Conservation (phyloP, 495 filamentous ascomycete species). For the Trypethelium eluteriae region DNA sequence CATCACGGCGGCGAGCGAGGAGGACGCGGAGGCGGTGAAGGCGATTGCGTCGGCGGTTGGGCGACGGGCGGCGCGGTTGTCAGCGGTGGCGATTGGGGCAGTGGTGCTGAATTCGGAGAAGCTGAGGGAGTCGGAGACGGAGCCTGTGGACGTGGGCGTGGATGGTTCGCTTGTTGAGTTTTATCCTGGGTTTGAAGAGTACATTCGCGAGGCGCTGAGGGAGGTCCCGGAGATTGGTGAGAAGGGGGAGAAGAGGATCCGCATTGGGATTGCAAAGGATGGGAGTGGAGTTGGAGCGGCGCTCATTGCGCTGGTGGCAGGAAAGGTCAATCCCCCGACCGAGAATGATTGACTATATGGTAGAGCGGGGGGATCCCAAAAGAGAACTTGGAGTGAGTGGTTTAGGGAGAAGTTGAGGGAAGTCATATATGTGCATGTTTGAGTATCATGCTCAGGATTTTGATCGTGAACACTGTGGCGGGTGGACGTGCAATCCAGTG, state of each 20-base stretch:
- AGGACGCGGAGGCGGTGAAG: conserved; percentile 79
- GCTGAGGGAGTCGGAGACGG: conserved; percentile 37
- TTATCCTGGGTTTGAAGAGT: conserved; percentile 77
- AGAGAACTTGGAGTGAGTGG: neutral
- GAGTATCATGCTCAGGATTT: neutral
- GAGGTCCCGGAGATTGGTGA: conserved; percentile 63
- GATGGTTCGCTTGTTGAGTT: conserved; percentile 87
- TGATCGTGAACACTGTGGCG: no score
- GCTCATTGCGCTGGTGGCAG: conserved; percentile 72
- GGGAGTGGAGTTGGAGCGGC: conserved; percentile 87
- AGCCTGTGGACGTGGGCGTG: conserved; percentile 78
- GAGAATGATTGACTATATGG: neutral
- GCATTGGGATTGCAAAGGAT: conserved; percentile 91
- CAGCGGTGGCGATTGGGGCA: conserved; percentile 77
- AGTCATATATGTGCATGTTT: neutral
- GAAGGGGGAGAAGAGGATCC: conserved; percentile 66
- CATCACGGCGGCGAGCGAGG: conserved; percentile 58
- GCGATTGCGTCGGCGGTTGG: conserved; percentile 73
- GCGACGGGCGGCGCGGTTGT: conserved; percentile 78
- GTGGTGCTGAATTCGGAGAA: conserved; percentile 63
- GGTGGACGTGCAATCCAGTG: neutral
- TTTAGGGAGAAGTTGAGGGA: neutral
- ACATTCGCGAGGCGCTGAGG: conserved; percentile 66
- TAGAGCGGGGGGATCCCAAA: neutral
- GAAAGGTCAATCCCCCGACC: conserved; percentile 15